Evolutionary conservation across 768 basidiomycete genomes (phyloP).

Genomic region (Termitomyces bulborhizus): DNA sequence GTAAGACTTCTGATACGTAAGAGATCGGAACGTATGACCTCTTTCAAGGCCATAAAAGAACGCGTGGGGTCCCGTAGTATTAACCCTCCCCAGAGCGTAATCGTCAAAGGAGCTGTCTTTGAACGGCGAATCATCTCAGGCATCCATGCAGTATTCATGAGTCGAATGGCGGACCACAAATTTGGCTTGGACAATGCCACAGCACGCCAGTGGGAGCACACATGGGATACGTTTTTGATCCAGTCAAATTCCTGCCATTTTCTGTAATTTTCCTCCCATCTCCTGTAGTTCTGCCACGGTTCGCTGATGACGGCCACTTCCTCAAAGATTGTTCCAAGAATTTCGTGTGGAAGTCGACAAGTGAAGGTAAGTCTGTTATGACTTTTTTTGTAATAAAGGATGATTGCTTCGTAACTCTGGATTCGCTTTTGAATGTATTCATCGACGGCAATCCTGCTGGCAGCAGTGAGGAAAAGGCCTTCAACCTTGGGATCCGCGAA

Average conservation of each 20-base stretch:
- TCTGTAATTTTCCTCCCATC: background rate
- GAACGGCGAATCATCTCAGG: constrained; percentile 5
- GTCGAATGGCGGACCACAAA: constrained; percentile 2
- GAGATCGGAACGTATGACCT: background rate
- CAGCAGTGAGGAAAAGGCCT: background rate
- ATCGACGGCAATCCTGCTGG: constrained; percentile 6
- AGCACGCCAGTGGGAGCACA: constrained; percentile 7
- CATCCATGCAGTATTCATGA: background rate
- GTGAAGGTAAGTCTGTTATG: constrained; percentile 3
- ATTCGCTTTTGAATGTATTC: background rate
- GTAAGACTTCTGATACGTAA: background rate
- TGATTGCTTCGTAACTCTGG: background rate
- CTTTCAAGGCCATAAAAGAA: background rate
- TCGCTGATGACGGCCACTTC: background rate
- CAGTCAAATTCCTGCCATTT: background rate
- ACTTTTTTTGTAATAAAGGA: background rate
- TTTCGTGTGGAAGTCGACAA: constrained; percentile 7
- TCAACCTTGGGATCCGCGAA: background rate
- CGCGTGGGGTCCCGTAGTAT: background rate
- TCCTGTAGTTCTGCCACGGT: background rate
- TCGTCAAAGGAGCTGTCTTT: constrained; percentile 3
- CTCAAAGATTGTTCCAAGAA: constrained; percentile 2
- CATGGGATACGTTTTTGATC: constrained; percentile 3
- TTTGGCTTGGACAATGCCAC: constrained; percentile 2
- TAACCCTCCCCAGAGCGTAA: background rate